phyloP scores from a whole-genome alignment of 2,329 filamentous ascomycete genomes.

The Alternaria longipes region DNA sequence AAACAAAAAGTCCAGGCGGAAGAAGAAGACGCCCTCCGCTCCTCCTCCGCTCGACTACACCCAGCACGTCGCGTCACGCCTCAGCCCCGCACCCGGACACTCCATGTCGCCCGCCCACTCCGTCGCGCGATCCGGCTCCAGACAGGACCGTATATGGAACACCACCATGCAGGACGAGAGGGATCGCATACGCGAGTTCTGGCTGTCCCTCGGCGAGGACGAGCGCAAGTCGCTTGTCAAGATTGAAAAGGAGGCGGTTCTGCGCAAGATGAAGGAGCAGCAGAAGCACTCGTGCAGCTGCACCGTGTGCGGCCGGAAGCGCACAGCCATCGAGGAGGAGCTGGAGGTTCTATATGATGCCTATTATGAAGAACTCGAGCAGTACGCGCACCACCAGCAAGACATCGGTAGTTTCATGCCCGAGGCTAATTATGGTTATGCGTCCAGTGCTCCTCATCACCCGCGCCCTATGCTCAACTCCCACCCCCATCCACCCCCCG shows the following conservation, averaged over 20 bases:
- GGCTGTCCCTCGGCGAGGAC: slow-evolving; percentile 92
- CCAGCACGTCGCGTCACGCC: slow-evolving; percentile 42
- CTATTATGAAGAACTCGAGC: slow-evolving; percentile 97
- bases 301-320: slow-evolving; percentile 94
- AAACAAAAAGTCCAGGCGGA: slow-evolving; percentile 71
- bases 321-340: slow-evolving; percentile 97
- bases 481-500: slow-evolving; percentile 76
- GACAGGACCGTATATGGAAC: slow-evolving; percentile 94
- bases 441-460: slow-evolving; percentile 64
- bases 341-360: slow-evolving; percentile 97
- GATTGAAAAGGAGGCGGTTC: slow-evolving; percentile 96
- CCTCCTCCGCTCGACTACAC: slow-evolving; percentile 42
- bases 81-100: slow-evolving; percentile 53
- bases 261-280: slow-evolving; percentile 99
- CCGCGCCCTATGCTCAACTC: slow-evolving; percentile 66
- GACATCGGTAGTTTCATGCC: slow-evolving; percentile 75
- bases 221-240: slow-evolving; percentile 95
- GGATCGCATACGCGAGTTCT: slow-evolving; percentile 97
- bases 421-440: slow-evolving; percentile 67
- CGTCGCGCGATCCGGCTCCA: slow-evolving; percentile 55
- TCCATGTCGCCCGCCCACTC: slow-evolving; percentile 51
- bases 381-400: slow-evolving; percentile 89
- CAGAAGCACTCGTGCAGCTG: slow-evolving; percentile 99
- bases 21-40: slow-evolving; percentile 64
- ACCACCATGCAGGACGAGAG: slow-evolving; percentile 93